A percentile compares a stretch with the other conserved stretches of the same genome.
phyloP scores from a whole-genome alignment of 2,329 filamentous ascomycete species.

The Fusarium sp. region DNA sequence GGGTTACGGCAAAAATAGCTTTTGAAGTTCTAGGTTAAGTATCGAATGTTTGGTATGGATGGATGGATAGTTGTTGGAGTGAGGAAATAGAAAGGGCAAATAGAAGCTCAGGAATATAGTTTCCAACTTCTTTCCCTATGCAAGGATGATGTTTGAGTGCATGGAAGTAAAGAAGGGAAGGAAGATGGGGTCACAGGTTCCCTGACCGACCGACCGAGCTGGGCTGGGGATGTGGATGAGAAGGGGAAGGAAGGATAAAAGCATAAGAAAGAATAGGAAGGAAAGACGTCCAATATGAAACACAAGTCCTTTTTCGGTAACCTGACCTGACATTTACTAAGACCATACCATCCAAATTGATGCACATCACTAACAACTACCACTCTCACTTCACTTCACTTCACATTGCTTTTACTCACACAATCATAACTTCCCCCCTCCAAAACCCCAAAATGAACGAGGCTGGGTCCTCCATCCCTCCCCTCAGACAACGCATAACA shows the following conservation, averaged over 20 bases:
- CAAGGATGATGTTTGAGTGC: conserved; percentile 30
- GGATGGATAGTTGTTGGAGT: neutral
- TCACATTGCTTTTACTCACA: conserved; percentile 8
- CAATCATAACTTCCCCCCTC: conserved; percentile 15
- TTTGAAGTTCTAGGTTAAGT: conserved; percentile 2
- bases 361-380: conserved; percentile 10
- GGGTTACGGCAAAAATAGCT: neutral
- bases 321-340: conserved; percentile 17
- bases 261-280: conserved; percentile 1
- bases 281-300: conserved; percentile 29
- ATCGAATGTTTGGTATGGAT: conserved; percentile 12
- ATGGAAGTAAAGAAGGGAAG: neutral
- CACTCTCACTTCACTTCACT: neutral
- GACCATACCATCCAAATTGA: neutral
- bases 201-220: conserved; percentile 20
- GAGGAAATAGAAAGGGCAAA: conserved; percentile 14
- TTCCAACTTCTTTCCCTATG: conserved; percentile 20
- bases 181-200: conserved; percentile 17
- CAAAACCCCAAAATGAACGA: conserved; percentile 39
- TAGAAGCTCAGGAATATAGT: conserved; percentile 27
- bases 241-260: conserved; percentile 11
- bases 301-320: conserved; percentile 23
- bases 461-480: conserved; percentile 36
- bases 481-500: conserved; percentile 32
- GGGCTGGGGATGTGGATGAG: conserved; percentile 23